Evolutionary conservation across 2,329 filamentous ascomycete species (phyloP).

Genomic region (Penicillium hordei): DNA sequence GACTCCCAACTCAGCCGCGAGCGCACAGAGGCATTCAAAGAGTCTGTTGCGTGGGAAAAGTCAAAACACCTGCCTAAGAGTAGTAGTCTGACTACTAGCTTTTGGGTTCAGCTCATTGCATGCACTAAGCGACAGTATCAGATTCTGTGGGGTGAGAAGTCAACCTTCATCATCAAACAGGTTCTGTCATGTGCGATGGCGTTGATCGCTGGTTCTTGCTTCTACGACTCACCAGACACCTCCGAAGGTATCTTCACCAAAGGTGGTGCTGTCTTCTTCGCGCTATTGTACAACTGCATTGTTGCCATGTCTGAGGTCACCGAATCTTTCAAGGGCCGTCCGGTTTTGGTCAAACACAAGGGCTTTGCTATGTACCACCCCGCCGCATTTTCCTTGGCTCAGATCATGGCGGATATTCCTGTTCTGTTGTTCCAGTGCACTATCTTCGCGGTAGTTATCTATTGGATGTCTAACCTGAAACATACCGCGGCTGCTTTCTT

Average conservation of each 20-base stretch:
- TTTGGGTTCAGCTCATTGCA: conserved; percentile 55
- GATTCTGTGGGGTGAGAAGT: conserved; percentile 63
- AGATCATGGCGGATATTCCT: conserved; percentile 49
- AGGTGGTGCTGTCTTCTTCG: conserved; percentile 62
- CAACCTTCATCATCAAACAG: conserved; percentile 63
- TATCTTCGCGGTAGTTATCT: conserved; percentile 57
- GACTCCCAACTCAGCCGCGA: conserved; percentile 44
- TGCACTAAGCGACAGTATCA: conserved; percentile 62
- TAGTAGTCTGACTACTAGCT: conserved; percentile 57
- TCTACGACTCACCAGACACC: conserved; percentile 62
- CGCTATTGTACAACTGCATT: conserved; percentile 60
- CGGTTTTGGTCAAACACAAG: conserved; percentile 59
- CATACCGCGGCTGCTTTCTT: conserved; percentile 56
- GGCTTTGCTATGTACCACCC: conserved; percentile 59
- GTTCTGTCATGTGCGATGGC: conserved; percentile 57
- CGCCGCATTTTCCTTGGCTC: conserved; percentile 36
- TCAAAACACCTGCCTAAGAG: conserved; percentile 52
- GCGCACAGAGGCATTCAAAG: conserved; percentile 55
- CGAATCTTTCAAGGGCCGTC: conserved; percentile 59
- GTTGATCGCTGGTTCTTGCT: conserved; percentile 63
- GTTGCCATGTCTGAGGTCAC: conserved; percentile 66
- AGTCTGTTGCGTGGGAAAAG: conserved; percentile 56
- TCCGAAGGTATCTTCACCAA: conserved; percentile 63
- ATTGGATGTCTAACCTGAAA: conserved; percentile 62
- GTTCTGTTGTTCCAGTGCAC: conserved; percentile 59